phyloP scores from a whole-genome alignment of 352 stramenopile genomes.

The Globisporangium carolinianum region DNA sequence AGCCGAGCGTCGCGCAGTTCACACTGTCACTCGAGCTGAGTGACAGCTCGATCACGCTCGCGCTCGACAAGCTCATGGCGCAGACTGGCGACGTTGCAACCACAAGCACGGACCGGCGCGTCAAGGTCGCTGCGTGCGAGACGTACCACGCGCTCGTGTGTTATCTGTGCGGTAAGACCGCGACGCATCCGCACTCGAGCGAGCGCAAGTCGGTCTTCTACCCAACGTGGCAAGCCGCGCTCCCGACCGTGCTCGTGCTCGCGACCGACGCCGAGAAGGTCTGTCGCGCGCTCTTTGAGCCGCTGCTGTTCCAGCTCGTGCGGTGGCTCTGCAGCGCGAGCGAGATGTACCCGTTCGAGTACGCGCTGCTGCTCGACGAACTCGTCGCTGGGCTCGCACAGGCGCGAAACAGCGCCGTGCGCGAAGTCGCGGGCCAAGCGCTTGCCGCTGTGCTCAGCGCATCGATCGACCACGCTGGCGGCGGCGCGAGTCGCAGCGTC shows the following conservation, averaged over 20 bases:
- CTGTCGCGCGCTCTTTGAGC: constrained; percentile 59
- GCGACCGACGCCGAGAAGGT: constrained; percentile 69
- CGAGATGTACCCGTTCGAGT: constrained; percentile 63
- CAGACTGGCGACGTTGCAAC: constrained; percentile 44
- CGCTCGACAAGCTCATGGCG: constrained; percentile 39
- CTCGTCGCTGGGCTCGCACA: constrained; percentile 49
- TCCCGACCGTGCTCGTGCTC: constrained; percentile 45
- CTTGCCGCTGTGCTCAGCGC: constrained; percentile 46
- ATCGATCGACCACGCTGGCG: constrained; percentile 25
- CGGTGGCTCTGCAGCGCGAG: constrained; percentile 57
- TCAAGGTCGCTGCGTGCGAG: constrained; percentile 63
- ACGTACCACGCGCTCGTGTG: constrained; percentile 61
- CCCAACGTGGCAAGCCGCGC: constrained; percentile 41
- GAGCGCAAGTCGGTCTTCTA: constrained; percentile 62
- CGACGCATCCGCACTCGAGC: constrained; percentile 47
- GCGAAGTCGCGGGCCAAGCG: constrained; percentile 56
- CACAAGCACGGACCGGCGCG: constrained; percentile 39
- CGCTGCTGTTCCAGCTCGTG: constrained; percentile 64
- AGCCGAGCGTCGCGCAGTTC: constrained; percentile 16
- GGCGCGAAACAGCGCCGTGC: constrained; percentile 35
- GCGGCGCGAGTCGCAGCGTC: constrained; percentile 5
- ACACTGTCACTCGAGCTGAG: constrained; percentile 37
- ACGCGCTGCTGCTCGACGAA: constrained; percentile 49
- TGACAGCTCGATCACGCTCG: constrained; percentile 29
- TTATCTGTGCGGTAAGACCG: constrained; percentile 67